Percentiles rank a stretch among this genome's conserved stretches.
Evolutionary conservation across 2,329 filamentous ascomycete genomes (phyloP).

Genomic region (Curvularia eragrostidis): DNA sequence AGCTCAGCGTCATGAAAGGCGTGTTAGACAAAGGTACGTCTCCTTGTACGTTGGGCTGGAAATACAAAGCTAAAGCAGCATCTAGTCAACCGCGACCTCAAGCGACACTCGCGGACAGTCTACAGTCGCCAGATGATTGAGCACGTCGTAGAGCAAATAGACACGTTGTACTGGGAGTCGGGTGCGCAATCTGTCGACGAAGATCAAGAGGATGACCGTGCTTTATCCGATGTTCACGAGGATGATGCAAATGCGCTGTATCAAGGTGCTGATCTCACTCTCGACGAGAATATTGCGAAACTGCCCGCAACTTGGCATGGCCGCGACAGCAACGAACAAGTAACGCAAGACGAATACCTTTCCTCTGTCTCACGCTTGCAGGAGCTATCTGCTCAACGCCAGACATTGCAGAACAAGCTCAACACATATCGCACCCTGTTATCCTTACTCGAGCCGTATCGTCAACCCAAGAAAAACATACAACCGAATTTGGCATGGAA

Average conservation of each 20-base stretch:
- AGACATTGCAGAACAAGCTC: constrained; percentile 56
- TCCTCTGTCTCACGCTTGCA: constrained; percentile 56
- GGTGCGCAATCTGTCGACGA: constrained; percentile 47
- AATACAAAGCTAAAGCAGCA: neutral
- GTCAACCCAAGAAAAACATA: constrained; percentile 54
- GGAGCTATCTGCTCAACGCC: constrained; percentile 58
- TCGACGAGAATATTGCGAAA: constrained; percentile 45
- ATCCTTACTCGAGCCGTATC: constrained; percentile 60
- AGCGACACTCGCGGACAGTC: constrained; percentile 69
- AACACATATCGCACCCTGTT: constrained; percentile 58
- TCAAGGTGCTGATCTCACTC: constrained; percentile 41
- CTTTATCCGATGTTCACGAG: constrained; percentile 48
- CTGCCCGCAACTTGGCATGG: constrained; percentile 33
- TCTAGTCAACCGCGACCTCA: constrained; percentile 67
- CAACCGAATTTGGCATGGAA: constrained; percentile 73
- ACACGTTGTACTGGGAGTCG: constrained; percentile 65
- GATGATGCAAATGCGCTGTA: constrained; percentile 48
- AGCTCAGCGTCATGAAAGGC: constrained; percentile 58
- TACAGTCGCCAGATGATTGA: constrained; percentile 73
- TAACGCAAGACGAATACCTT: constrained; percentile 44
- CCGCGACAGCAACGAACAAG: constrained; percentile 17
- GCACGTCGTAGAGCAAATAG: constrained; percentile 76
- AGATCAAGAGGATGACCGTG: constrained; percentile 24
- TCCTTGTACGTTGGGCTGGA: neutral
- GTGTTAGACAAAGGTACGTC: constrained; percentile 58